Percentiles rank a stretch among this genome's conserved stretches.
Conservation (phyloP, 768 basidiomycete species). For the Termitomyces sp. region DNA sequence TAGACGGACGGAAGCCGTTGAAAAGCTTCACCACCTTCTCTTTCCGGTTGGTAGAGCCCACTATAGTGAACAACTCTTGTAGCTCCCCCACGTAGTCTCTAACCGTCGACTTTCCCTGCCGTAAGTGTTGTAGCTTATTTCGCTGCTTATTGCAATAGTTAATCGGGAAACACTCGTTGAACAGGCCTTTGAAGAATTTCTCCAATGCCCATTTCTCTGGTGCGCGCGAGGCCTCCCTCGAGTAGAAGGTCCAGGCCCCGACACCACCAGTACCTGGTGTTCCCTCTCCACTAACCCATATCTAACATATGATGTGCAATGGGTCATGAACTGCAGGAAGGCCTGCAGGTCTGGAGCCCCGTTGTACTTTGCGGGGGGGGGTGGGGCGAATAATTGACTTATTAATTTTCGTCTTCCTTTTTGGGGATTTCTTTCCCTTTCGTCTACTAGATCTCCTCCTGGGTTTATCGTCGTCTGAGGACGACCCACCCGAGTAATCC, state of each 20-base stretch:
- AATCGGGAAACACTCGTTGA: neutral
- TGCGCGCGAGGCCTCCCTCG: neutral
- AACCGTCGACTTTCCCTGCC: constrained; percentile 21
- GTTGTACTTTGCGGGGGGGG: constrained; percentile 11
- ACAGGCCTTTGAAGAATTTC: neutral
- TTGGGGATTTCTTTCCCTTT: too few relatives aligned
- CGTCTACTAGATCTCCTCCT: too few relatives aligned
- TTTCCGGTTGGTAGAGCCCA: constrained; percentile 18
- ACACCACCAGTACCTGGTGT: neutral
- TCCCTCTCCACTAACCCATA: neutral
- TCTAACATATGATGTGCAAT: constrained; percentile 11
- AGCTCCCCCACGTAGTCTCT: constrained; percentile 26
- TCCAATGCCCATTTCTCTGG: neutral
- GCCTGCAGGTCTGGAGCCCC: constrained; percentile 2
- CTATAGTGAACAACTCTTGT: constrained; percentile 21
- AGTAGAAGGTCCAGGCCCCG: constrained; percentile 1
- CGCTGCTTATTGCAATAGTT: constrained; percentile 23
- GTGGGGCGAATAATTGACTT: constrained; percentile 4
- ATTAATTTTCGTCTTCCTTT: too few relatives aligned
- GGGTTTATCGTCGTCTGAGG: too few relatives aligned
- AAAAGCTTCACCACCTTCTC: constrained; percentile 10
- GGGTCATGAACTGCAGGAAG: constrained; percentile 15
- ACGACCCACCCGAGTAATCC: too few relatives aligned
- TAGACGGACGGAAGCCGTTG: constrained; percentile 6
- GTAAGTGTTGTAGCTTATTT: constrained; percentile 13